Base-by-base conservation (phyloP, 164 flowering plant genomes). In the Sextonia rubra region DNA sequence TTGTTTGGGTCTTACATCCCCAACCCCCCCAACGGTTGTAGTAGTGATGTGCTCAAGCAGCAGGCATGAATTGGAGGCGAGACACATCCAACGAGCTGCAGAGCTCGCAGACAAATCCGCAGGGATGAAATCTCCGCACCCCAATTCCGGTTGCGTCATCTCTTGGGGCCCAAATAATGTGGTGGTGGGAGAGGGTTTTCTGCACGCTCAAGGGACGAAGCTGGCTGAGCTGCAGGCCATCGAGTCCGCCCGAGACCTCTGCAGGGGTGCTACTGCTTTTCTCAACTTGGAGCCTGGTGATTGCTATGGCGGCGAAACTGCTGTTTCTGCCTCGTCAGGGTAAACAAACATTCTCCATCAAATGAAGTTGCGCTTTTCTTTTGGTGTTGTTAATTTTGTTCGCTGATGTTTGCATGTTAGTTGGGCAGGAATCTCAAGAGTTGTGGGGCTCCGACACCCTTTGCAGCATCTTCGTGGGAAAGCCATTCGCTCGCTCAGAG, bases 71-170 rank as follows among this genome's bases (percentile, higher is more conserved):
- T 73, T 74, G 24, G 94, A 91, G 37, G 86, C 90, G 11, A 70
- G 80, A 0, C 83, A 76, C 81, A 83, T 88, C 37, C 84, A 79
- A 55, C 89, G 97, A 64, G 96, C 99, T 4, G 92, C 90, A 23
- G 85, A 85, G 24, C 27, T 95, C 4, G 88, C 98, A 2, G 99
- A 95, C 77, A 91, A 84, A 60, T 95, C 98, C 4, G 93, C 97
- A 29, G 97, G 99, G 0, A 86, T 85, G 83, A 86, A 97, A 1
- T 84, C 98, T 0, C 99, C 99, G 0, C 99, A 95, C 73, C 99
- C 99, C 1, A 95, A 95, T 71, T 90, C 89, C 76, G 99, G 99
- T 6, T 95, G 99, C 80, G 90, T 95, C n/a, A 88, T 93, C 37
- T 83, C 87, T 49, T 68, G 67, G 14, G 78, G 70, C 3, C 80